phyloP scores from a whole-genome alignment of 306 rosid species.

The Leucaena leucocephala region DNA sequence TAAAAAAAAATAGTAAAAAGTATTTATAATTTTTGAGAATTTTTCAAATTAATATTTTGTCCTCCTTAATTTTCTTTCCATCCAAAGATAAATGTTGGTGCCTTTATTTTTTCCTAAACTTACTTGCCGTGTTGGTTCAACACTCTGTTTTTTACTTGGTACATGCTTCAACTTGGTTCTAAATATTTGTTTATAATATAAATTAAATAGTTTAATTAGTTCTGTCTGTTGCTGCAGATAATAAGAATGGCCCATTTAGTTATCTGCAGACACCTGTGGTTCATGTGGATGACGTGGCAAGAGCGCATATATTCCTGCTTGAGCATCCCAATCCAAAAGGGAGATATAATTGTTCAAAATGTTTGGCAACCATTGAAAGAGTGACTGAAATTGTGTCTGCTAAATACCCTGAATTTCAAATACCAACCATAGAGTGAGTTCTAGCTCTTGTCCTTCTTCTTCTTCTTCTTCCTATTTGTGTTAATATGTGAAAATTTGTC shows the following conservation, averaged over 20 bases:
- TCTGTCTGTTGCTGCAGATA: constrained; percentile 27
- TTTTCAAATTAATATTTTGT: no score
- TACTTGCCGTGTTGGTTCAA: not conserved
- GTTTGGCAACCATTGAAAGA: constrained; percentile 37
- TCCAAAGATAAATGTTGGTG: not conserved
- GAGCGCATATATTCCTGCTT: constrained; percentile 61
- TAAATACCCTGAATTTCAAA: constrained; percentile 47
- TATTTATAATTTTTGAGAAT: no score
- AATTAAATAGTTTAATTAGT: no score
- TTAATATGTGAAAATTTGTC: not conserved
- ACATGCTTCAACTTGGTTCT: not conserved
- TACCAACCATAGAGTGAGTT: constrained; percentile 46
- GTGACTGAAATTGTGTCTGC: constrained; percentile 42
- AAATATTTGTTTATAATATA: not conserved
- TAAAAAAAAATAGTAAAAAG: no score
- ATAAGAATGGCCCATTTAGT: constrained; percentile 28
- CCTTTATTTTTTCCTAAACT: constrained; percentile 37
- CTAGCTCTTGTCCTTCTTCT: not conserved
- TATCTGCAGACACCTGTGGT: constrained; percentile 33
- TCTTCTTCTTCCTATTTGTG: not conserved
- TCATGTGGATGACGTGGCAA: constrained; percentile 64
- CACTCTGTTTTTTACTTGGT: not conserved
- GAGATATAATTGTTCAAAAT: constrained; percentile 64
- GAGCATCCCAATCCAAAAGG: constrained; percentile 58
- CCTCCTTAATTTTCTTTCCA: no score